Evolutionary conservation across 2,329 filamentous ascomycete species (phyloP), one percentile per base, ranked within the genome.

Genomic region (Botryotinia convoluta): DNA sequence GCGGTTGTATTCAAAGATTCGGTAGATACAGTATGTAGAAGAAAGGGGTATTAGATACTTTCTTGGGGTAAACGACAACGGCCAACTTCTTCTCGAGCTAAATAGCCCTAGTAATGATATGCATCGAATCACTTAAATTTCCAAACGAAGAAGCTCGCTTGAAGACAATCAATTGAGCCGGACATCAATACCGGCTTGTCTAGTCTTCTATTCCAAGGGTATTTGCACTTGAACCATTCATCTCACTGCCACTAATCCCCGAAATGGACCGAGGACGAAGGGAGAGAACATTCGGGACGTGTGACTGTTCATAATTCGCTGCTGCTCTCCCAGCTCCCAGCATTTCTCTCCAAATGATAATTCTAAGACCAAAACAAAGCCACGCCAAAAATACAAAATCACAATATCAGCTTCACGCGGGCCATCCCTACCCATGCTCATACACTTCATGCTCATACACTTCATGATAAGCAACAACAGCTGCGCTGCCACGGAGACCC

Each of bases 381-480:
- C 44, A 20, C 32, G 22, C 51, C n/a, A 67, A 12, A 48, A 51
- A 20, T 8, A 54, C 35, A 39, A 39, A 39, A n/a, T 54, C 7
- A 37, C 8, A 12, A 37, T n/a, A 51, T 51, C 22, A 54, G 10
- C 45, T 67, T 54, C 51, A 39, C 26, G 64, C 45, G 39, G 45
- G 1, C 32, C 10, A 67, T 39, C 45, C 45, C 4, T 67, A 54
- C 45, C 45, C 22, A 63, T 44, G 42, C n/a, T 18, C 61, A 62
- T 62, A n/a, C 22, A 42, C 7, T 54, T 35, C 64, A 54, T 39
- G 26, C n/a, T 18, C 61, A 62, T 62, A n/a, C 22, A 42, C 7
- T 54, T 35, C 64, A 54, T 39, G 26, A 54, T n/a, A 67, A 67
- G 64, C 64, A 67, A 54, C 64, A 67, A 54, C 37, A 54, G 42